phyloP scores from a whole-genome alignment of 208 protist species.

The Leishmania braziliensis region DNA sequence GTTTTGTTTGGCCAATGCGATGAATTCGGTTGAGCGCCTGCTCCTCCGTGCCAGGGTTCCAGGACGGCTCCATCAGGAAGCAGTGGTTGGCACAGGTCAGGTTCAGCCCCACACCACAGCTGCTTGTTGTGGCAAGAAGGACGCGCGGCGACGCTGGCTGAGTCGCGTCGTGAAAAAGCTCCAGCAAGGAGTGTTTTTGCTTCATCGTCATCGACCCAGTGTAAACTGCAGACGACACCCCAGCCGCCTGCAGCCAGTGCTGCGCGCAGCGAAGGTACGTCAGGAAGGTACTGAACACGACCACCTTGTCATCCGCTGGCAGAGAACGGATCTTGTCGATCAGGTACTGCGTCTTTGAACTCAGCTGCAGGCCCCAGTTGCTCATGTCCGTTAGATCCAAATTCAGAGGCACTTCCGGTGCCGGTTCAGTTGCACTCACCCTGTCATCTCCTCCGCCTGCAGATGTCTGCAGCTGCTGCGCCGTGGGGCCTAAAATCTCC shows the following conservation, averaged over 20 bases:
- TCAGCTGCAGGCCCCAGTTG: constrained; percentile 49
- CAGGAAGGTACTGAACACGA: constrained; percentile 96
- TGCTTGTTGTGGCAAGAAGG: constrained; percentile 87
- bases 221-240: constrained; percentile 49
- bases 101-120: constrained; percentile 95
- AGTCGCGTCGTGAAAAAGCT: constrained; percentile 22
- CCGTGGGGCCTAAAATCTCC: constrained; percentile 26
- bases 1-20: constrained; percentile 91
- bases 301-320: constrained; percentile 68
- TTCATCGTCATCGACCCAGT: constrained; percentile 44
- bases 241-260: constrained; percentile 49
- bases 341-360: constrained; percentile 72
- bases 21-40: constrained; percentile 93
- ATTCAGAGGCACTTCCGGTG: constrained; percentile 12
- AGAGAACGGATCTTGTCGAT: constrained; percentile 41
- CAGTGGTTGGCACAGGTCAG: constrained; percentile 92
- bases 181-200: constrained; percentile 71
- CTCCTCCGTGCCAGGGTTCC: constrained; percentile 90
- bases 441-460: not conserved
- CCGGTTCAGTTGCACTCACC: not conserved
- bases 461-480: not conserved
- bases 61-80: constrained; percentile 92
- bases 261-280: constrained; percentile 92
- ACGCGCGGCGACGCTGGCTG: constrained; percentile 41
- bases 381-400: constrained; percentile 33